Percentiles rank a stretch among this genome's conserved stretches.
Evolutionary conservation across 768 basidiomycete species (phyloP).

Genomic region (Rhodosporidiobolus odoratus): DNA sequence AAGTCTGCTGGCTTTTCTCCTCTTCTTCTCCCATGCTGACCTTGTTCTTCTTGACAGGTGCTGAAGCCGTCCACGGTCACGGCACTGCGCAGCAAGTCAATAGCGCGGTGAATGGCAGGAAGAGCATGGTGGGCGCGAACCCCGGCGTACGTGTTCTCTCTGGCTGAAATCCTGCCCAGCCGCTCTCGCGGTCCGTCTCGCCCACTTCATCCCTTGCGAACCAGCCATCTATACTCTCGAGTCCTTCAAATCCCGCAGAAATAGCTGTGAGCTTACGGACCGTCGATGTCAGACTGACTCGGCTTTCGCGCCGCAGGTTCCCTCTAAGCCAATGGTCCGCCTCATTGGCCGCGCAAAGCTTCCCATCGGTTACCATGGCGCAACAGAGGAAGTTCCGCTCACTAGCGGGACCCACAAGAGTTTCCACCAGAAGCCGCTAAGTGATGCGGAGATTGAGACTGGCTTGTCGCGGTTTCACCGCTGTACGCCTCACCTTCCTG

Average conservation of each 20-base stretch:
- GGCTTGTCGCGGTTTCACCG: constrained; percentile 7
- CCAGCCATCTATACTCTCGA: too few species aligned
- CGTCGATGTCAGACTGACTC: too few species aligned
- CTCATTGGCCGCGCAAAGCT: not conserved
- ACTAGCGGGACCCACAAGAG: not conserved
- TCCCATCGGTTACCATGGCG: not conserved
- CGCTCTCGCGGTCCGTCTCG: not conserved
- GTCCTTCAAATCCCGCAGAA: too few species aligned
- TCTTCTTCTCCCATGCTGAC: too few species aligned
- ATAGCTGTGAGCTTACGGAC: too few species aligned
- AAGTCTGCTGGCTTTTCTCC: not conserved
- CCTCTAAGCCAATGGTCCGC: not conserved
- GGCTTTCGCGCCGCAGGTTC: not conserved
- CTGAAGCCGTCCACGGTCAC: constrained; percentile 1
- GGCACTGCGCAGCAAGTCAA: not conserved
- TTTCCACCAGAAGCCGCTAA: constrained; percentile 3
- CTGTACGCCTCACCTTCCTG: not conserved
- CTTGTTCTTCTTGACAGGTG: too few species aligned
- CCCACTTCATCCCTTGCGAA: not conserved
- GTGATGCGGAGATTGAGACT: not conserved
- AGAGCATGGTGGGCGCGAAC: not conserved
- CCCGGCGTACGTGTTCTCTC: not conserved
- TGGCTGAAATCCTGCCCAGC: not conserved
- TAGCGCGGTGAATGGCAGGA: constrained; percentile 6
- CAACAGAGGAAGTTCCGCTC: not conserved